A percentile compares a stretch with the other conserved stretches of the same genome.
Conservation (phyloP, 257 asterid species). For the Nicotiana noctiflora region DNA sequence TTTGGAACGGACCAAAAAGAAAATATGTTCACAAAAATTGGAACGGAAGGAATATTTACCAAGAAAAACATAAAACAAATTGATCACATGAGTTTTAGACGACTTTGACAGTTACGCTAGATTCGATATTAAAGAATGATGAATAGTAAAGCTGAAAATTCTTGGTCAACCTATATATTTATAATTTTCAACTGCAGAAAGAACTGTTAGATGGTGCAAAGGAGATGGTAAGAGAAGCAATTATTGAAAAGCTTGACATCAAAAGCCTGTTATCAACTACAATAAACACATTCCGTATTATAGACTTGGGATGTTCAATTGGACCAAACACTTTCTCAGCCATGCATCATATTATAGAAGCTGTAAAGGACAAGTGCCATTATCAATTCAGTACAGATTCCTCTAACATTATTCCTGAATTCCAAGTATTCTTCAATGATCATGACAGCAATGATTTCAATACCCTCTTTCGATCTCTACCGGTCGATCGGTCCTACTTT, state of each 20-base stretch:
- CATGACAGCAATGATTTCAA: slow-evolving; percentile 31
- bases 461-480: slow-evolving; percentile 29
- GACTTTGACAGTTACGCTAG: no score
- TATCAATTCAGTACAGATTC: not conserved
- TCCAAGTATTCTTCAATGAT: slow-evolving; percentile 30
- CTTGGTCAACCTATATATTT: no score
- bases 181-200: not conserved
- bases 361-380: not conserved
- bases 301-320: slow-evolving; percentile 27
- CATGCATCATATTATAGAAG: slow-evolving; percentile 15
- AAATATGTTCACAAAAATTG: no score
- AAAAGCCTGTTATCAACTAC: not conserved
- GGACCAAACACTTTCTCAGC: slow-evolving; percentile 29
- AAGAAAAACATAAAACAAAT: no score
- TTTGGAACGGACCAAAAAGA: no score
- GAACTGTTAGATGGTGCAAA: not conserved
- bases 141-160: no score
- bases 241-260: not conserved
- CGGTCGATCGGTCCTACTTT: slow-evolving; percentile 8
- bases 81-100: no score
- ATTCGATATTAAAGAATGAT: no score
- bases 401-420: not conserved
- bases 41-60: no score
- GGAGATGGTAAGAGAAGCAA: slow-evolving; percentile 12
- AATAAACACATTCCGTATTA: not conserved